Percentiles rank a stretch among this genome's conserved stretches.
These are phyloP conservation scores for Candida sojae DNA, from an alignment of 1,139 yeast species.

Conservation along the genomic window DNA sequence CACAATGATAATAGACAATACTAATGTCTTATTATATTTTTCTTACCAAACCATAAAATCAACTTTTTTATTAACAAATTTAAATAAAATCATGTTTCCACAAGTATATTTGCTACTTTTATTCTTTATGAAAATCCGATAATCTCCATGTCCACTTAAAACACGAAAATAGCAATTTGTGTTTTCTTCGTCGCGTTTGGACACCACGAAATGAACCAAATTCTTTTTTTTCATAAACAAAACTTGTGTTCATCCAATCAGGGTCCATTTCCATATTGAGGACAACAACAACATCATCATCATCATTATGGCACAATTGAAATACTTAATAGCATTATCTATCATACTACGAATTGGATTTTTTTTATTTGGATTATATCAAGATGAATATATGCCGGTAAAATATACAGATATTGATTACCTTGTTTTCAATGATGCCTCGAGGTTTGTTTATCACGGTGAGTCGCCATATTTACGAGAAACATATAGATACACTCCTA, in stretches of 20 bases:
- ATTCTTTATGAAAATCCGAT: too few relatives aligned
- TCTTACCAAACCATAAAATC: too few relatives aligned
- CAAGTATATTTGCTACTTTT: too few relatives aligned
- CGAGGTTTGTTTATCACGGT: slow-evolving; percentile 64
- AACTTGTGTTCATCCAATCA: too few relatives aligned
- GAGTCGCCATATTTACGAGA: slow-evolving; percentile 78
- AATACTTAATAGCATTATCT: slow-evolving; percentile 21
- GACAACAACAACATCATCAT: neutral
- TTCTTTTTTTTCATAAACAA: too few relatives aligned
- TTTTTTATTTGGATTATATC: slow-evolving; percentile 82
- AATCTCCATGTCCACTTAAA: too few relatives aligned
- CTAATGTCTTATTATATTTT: slow-evolving; percentile 18
- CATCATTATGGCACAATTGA: slow-evolving; percentile 8
- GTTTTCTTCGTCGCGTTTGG: too few relatives aligned
- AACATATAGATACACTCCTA: slow-evolving; percentile 91
- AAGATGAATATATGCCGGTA: slow-evolving; percentile 76
- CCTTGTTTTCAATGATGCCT: slow-evolving; percentile 90
- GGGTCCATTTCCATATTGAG: too few relatives aligned
- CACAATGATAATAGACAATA: slow-evolving; percentile 11
- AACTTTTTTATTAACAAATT: too few relatives aligned
- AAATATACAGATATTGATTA: slow-evolving; percentile 94
- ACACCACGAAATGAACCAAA: too few relatives aligned
- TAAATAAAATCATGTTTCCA: too few relatives aligned
- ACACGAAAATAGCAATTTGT: too few relatives aligned
- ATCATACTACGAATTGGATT: slow-evolving; percentile 59